phyloP scores from a whole-genome alignment of 805 yeast genomes.

The Saccharomycopsis fodiens region DNA sequence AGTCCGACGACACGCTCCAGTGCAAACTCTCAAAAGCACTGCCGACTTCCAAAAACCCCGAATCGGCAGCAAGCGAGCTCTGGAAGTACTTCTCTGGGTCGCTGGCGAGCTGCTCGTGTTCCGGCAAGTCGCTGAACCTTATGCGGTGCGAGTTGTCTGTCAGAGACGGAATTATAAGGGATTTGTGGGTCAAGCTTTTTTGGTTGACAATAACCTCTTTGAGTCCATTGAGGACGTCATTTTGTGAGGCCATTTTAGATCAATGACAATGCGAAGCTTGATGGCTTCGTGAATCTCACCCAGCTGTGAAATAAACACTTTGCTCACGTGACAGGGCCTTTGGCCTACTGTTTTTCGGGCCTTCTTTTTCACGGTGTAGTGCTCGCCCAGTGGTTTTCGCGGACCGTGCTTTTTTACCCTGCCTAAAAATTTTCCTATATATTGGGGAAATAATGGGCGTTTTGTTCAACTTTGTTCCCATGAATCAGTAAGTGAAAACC shows the following conservation, averaged over 20 bases:
- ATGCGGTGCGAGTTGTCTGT: neutral
- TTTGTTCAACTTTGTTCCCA: too few species aligned
- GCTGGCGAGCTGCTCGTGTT: conserved; percentile 3
- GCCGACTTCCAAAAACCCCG: neutral
- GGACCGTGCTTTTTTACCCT: too few species aligned
- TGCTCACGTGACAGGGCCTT: too few species aligned
- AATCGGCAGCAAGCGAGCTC: neutral
- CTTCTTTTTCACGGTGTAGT: too few species aligned
- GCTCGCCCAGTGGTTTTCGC: too few species aligned
- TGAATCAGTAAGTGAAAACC: neutral
- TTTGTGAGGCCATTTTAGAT: too few species aligned
- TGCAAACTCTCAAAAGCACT: neutral
- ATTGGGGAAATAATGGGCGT: too few species aligned
- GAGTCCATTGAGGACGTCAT: neutral
- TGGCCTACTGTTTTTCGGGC: too few species aligned
- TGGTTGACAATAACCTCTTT: neutral
- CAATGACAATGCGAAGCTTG: too few species aligned
- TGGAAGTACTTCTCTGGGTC: conserved; percentile 12
- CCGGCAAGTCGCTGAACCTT: conserved; percentile 1
- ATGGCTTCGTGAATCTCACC: too few species aligned
- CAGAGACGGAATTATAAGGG: conserved; percentile 1
- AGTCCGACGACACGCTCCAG: conserved; percentile 3
- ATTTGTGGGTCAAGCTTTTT: neutral
- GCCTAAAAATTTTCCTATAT: too few species aligned
- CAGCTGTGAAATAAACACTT: too few species aligned